phyloP scores from a whole-genome alignment of 345 rosid genomes.

The Eucalyptus pauciflora region DNA sequence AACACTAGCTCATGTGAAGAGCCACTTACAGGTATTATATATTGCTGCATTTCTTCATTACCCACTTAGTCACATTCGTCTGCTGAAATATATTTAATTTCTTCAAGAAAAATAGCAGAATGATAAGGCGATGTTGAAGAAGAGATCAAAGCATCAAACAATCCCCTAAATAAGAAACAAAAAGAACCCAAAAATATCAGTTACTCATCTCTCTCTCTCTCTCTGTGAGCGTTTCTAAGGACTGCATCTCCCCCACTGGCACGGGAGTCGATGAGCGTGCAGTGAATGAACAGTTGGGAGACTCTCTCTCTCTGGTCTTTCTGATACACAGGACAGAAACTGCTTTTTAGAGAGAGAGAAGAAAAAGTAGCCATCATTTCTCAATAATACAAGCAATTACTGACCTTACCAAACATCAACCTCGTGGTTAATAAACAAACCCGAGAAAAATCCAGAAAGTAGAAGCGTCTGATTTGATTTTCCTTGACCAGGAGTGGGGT shows the following conservation, averaged over 20 bases:
- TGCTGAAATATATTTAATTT: not conserved
- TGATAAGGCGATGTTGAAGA: not conserved
- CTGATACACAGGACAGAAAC: constrained; percentile 10
- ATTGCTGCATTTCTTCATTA: not conserved
- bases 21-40: constrained; percentile 61
- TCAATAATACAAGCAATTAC: constrained; percentile 54
- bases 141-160: not conserved
- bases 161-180: not conserved
- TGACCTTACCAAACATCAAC: constrained; percentile 42
- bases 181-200: not conserved
- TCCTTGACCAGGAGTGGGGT: not conserved
- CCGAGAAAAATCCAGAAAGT: constrained; percentile 1
- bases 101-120: not conserved
- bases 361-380: constrained; percentile 48
- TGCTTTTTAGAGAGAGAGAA: not conserved
- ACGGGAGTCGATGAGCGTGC: constrained; percentile 22
- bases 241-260: constrained; percentile 6
- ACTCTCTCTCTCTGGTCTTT: not conserved
- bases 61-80: not conserved
- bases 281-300: constrained; percentile 13
- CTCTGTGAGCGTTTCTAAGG: not conserved
- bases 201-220: not conserved
- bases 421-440: constrained; percentile 31
- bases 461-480: constrained; percentile 18
- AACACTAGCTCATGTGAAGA: constrained; percentile 72